Percentiles rank a stretch among this genome's conserved stretches.
These are phyloP conservation scores for Mortierella sp. DNA, from an alignment of 371 early-diverging fungal species.

Conservation along the genomic window DNA sequence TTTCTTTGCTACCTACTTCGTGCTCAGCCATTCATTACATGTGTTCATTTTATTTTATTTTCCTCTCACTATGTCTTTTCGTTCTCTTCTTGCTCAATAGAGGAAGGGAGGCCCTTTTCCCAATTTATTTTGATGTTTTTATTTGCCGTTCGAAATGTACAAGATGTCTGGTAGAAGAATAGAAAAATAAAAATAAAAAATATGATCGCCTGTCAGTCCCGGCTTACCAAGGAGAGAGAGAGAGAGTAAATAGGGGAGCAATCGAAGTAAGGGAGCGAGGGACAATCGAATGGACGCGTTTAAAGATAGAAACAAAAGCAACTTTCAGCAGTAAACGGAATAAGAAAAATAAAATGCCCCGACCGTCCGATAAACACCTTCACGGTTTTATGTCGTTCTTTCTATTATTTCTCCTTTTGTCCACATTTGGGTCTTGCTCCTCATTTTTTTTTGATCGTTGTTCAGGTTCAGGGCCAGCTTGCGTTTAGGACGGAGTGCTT, in stretches of 20 bases:
- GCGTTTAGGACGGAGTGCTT: neutral
- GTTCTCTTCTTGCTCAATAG: neutral
- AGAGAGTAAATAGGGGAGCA: neutral
- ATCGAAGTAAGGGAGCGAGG: neutral
- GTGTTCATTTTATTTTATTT: neutral
- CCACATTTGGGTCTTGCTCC: neutral
- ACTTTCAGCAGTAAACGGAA: neutral
- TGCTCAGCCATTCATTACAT: constrained; percentile 10
- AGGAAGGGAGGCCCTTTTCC: too few species aligned
- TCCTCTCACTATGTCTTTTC: neutral
- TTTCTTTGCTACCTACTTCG: neutral
- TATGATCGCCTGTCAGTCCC: neutral
- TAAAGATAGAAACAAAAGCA: constrained; percentile 8
- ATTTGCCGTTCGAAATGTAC: neutral
- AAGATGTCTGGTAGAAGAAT: neutral
- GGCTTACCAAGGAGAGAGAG: neutral
- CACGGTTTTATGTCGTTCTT: constrained; percentile 4
- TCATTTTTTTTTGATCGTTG: neutral
- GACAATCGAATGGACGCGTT: constrained; percentile 14
- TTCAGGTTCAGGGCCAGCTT: constrained; percentile 2
- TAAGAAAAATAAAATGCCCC: neutral
- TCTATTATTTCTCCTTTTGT: neutral
- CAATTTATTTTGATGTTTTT: neutral
- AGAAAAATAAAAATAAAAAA: neutral
- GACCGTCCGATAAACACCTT: constrained; percentile 16